phyloP scores from a whole-genome alignment of 345 rosid species.

The Pistacia vera region DNA sequence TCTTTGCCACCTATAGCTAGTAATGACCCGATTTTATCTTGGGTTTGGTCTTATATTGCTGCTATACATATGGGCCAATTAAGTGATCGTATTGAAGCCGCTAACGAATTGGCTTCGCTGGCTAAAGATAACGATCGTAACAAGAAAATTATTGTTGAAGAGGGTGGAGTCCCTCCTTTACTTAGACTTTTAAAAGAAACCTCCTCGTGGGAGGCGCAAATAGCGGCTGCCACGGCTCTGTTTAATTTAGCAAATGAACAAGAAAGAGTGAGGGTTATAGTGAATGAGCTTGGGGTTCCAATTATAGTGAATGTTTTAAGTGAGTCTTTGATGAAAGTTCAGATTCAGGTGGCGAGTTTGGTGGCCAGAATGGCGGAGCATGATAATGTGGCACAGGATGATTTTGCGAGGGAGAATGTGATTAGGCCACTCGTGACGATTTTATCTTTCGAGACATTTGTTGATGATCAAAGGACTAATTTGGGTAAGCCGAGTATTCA shows the following conservation, averaged over 20 bases:
- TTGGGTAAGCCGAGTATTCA: slow-evolving; percentile 69
- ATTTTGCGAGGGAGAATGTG: slow-evolving; percentile 84
- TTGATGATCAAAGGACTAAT: slow-evolving; percentile 44
- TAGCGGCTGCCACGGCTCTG: slow-evolving; percentile 59
- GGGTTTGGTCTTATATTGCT: slow-evolving; percentile 86
- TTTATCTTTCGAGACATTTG: slow-evolving; percentile 65
- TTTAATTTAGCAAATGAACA: slow-evolving; percentile 49
- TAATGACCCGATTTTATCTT: slow-evolving; percentile 86
- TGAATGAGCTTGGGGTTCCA: slow-evolving; percentile 58
- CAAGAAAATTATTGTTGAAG: slow-evolving; percentile 84
- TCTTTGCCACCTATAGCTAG: slow-evolving; percentile 87
- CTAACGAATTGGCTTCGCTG: slow-evolving; percentile 62
- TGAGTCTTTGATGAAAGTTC: slow-evolving; percentile 74
- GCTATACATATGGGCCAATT: slow-evolving; percentile 55
- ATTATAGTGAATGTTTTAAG: slow-evolving; percentile 63
- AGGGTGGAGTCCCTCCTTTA: slow-evolving; percentile 76
- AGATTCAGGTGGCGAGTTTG: slow-evolving; percentile 56
- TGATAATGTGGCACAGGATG: slow-evolving; percentile 66
- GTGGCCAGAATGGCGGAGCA: slow-evolving; percentile 82
- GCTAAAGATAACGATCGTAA: slow-evolving; percentile 82
- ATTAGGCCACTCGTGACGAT: slow-evolving; percentile 77
- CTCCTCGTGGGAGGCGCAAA: slow-evolving; percentile 64
- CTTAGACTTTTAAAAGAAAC: slow-evolving; percentile 69
- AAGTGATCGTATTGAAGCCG: slow-evolving; percentile 73
- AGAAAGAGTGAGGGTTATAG: slow-evolving; percentile 65